A percentile compares a stretch with the other conserved stretches of the same genome.
Conservation (phyloP, 306 rosid species). For the Pyrus betulifolia region DNA sequence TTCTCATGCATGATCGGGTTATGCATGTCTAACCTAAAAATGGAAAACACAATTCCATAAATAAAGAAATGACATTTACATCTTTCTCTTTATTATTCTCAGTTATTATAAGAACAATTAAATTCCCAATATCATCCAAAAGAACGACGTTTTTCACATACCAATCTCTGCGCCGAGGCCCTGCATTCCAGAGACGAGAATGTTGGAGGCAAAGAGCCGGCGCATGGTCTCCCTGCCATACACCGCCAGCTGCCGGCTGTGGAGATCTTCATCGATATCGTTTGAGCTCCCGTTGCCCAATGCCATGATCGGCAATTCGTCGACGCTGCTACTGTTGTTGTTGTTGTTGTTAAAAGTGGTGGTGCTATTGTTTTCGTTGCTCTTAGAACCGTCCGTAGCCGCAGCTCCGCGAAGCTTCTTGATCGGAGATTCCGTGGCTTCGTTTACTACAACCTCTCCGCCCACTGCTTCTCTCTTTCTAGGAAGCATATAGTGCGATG, state of each 20-base stretch:
- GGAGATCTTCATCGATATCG: slow-evolving; percentile 29
- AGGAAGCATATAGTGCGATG: slow-evolving; percentile 36
- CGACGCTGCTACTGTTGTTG: background rate
- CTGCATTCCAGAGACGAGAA: slow-evolving; percentile 23
- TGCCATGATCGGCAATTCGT: slow-evolving; percentile 9
- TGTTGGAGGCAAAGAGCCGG: slow-evolving; percentile 27
- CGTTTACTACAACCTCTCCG: slow-evolving; percentile 18
- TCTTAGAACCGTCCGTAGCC: background rate
- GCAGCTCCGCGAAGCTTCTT: slow-evolving; percentile 18
- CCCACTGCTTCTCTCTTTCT: slow-evolving; percentile 25
- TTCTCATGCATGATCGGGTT: background rate
- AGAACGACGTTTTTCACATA: background rate
- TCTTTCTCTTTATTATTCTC: background rate
- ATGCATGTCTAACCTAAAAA: background rate
- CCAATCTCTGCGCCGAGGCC: slow-evolving; percentile 30
- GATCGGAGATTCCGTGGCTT: slow-evolving; percentile 5
- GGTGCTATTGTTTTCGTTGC: background rate
- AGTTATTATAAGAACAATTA: background rate
- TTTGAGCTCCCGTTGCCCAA: slow-evolving; percentile 6
- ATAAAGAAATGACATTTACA: background rate
- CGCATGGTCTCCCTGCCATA: slow-evolving; percentile 32
- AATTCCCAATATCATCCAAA: background rate
- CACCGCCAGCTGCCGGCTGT: slow-evolving; percentile 28
- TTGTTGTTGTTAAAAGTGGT: background rate
- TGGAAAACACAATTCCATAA: background rate